Conservation (phyloP, 768 basidiomycete species). For the Solioccasus polychromus region DNA sequence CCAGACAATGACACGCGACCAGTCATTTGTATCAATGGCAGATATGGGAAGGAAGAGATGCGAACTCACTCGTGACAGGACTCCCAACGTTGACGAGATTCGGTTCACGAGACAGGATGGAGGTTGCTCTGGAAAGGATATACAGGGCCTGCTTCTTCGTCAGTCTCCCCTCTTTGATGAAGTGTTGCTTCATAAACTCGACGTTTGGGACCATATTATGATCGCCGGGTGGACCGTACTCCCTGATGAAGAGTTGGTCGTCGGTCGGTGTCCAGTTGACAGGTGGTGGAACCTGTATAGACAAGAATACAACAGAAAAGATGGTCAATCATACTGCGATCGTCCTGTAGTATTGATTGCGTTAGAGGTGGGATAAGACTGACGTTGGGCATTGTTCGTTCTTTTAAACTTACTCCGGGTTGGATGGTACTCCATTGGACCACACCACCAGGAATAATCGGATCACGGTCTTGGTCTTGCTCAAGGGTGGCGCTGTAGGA, state of each 20-base stretch:
- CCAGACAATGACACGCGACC: conserved; percentile 5
- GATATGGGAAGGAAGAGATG: neutral
- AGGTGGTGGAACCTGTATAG: conserved; percentile 65
- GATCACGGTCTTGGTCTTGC: conserved; percentile 34
- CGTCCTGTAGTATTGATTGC: conserved; percentile 14
- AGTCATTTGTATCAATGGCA: conserved; percentile 5
- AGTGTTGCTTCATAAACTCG: conserved; percentile 82
- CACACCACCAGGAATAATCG: conserved; percentile 23
- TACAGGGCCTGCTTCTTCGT: conserved; percentile 83
- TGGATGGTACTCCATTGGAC: conserved; percentile 20
- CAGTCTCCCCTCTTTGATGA: conserved; percentile 81
- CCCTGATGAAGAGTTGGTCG: conserved; percentile 62
- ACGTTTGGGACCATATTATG: conserved; percentile 62
- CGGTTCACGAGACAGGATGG: conserved; percentile 68
- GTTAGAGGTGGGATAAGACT: conserved; percentile 20
- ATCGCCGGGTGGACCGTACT: conserved; percentile 39
- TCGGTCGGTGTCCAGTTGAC: conserved; percentile 63
- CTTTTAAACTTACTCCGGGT: conserved; percentile 22
- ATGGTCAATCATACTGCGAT: conserved; percentile 28
- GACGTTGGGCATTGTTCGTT: conserved; percentile 32
- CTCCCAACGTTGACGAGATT: conserved; percentile 86
- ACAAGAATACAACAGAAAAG: conserved; percentile 13
- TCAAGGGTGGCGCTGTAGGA: conserved; percentile 11
- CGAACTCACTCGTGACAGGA: conserved; percentile 80
- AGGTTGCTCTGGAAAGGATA: conserved; percentile 68